These are phyloP conservation scores for Umbelopsis sp. DNA, from an alignment of 192 early-diverging fungal genomes.

Conservation along the genomic window DNA sequence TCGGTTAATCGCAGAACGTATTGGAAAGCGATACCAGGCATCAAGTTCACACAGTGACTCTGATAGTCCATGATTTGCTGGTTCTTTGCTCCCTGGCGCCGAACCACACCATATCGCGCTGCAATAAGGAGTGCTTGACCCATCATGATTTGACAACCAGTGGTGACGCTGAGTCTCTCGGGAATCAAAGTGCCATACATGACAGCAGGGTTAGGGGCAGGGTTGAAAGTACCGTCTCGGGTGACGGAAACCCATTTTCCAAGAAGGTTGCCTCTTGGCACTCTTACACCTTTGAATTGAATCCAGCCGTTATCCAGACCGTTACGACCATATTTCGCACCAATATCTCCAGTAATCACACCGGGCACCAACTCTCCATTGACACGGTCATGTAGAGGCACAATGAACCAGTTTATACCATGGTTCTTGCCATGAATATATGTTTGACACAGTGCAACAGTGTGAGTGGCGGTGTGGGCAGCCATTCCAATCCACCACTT, in stretches of 20 bases:
- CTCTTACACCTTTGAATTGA: slow-evolving; percentile 56
- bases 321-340: slow-evolving; percentile 59
- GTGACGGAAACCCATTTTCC: slow-evolving; percentile 58
- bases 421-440: slow-evolving; percentile 56
- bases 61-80: slow-evolving; percentile 72
- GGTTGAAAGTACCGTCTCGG: slow-evolving; percentile 54
- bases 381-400: slow-evolving; percentile 56
- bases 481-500: slow-evolving; percentile 76
- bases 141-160: slow-evolving; percentile 41
- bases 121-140: slow-evolving; percentile 62
- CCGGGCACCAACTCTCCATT: slow-evolving; percentile 55
- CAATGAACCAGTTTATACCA: slow-evolving; percentile 71
- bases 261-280: slow-evolving; percentile 62
- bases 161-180: slow-evolving; percentile 57
- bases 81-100: slow-evolving; percentile 62
- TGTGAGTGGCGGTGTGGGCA: slow-evolving; percentile 68
- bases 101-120: slow-evolving; percentile 60
- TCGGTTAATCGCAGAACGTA: slow-evolving; percentile 50
- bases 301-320: slow-evolving; percentile 75
- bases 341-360: slow-evolving; percentile 61
- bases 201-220: slow-evolving; percentile 57
- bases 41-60: slow-evolving; percentile 59
- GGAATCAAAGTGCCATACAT: slow-evolving; percentile 67
- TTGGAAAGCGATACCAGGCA: slow-evolving; percentile 57
- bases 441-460: slow-evolving; percentile 64